Percentiles rank a stretch among this genome's conserved stretches.
Evolutionary conservation across 129 eudicot species (phyloP).

Genomic region (Flaveria robusta): DNA sequence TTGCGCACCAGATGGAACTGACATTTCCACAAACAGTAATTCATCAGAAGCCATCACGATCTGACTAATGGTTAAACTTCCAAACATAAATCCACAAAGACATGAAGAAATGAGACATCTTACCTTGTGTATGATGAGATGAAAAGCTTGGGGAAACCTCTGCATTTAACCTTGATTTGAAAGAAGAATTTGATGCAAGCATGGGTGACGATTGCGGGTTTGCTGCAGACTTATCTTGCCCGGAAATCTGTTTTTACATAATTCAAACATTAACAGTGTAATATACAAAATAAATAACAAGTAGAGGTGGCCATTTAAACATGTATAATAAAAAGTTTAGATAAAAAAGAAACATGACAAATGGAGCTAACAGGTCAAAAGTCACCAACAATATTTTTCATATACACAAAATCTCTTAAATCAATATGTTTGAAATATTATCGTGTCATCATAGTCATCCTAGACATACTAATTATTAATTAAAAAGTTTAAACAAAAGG

Average conservation of each 20-base stretch:
- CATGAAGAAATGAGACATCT: slow-evolving; percentile 18
- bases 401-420: not conserved
- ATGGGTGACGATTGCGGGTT: slow-evolving; percentile 36
- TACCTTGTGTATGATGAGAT: slow-evolving; percentile 54
- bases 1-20: slow-evolving; percentile 48
- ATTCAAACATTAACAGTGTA: slow-evolving; percentile 25
- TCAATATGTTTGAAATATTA: not conserved
- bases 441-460: not conserved
- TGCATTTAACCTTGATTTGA: slow-evolving; percentile 49
- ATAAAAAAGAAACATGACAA: not conserved
- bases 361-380: not conserved
- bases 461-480: not conserved
- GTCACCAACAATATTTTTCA: not conserved
- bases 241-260: slow-evolving; percentile 68
- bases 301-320: not conserved
- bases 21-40: slow-evolving; percentile 39
- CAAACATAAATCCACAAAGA: slow-evolving; percentile 8
- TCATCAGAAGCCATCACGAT: not conserved
- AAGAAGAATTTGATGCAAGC: slow-evolving; percentile 40
- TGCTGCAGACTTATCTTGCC: slow-evolving; percentile 72
- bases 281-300: not conserved
- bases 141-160: slow-evolving; percentile 50
- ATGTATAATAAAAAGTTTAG: not conserved
- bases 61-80: not conserved
- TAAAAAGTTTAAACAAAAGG: not conserved